Conservation (phyloP, 306 rosid genomes). For the Trifolium pratense region DNA sequence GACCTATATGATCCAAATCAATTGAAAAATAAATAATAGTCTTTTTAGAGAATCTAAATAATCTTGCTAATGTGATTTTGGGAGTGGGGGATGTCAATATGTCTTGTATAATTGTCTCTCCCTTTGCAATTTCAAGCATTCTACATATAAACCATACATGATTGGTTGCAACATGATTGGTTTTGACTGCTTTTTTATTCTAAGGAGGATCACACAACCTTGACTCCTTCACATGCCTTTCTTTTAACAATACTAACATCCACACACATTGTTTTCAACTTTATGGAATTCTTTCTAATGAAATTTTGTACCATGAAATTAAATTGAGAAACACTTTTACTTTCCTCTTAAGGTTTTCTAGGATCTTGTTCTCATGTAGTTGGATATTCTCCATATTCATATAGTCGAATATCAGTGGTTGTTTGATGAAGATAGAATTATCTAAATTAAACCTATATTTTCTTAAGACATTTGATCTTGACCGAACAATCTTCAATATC, state of each 20-base stretch:
- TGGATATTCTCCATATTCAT: neutral
- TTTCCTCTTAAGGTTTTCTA: neutral
- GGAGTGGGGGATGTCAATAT: slow-evolving; percentile 34
- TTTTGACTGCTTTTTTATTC: slow-evolving; percentile 80
- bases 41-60: slow-evolving; percentile 20
- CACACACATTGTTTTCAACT: slow-evolving; percentile 34
- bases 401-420: neutral
- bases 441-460: too few species aligned
- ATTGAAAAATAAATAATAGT: slow-evolving; percentile 25
- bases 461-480: too few species aligned
- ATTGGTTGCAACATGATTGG: slow-evolving; percentile 73
- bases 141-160: slow-evolving; percentile 53
- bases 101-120: slow-evolving; percentile 52
- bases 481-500: too few species aligned
- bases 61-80: slow-evolving; percentile 32
- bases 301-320: slow-evolving; percentile 29
- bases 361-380: neutral
- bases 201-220: slow-evolving; percentile 51
- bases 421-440: neutral
- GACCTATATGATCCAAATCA: slow-evolving; percentile 66
- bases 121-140: slow-evolving; percentile 57
- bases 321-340: slow-evolving; percentile 15
- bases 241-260: slow-evolving; percentile 15
- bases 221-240: slow-evolving; percentile 49
- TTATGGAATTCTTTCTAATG: slow-evolving; percentile 28